Percentiles rank a stretch among this genome's conserved stretches.
Evolutionary conservation across 1,284 basidiomycete genomes (phyloP).

Genomic region (Crepidotus sp.): DNA sequence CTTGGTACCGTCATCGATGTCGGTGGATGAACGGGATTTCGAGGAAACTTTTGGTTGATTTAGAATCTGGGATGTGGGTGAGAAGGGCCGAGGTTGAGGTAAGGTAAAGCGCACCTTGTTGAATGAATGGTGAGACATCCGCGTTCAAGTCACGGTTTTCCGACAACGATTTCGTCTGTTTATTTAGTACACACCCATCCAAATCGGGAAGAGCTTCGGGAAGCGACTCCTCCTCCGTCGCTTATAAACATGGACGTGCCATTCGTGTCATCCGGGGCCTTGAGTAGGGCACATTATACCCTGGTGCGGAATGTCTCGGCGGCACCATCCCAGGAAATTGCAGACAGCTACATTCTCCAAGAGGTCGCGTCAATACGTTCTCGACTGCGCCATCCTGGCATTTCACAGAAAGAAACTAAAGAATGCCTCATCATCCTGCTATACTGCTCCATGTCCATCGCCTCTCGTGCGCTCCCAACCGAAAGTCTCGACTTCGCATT

Average conservation of each 20-base stretch:
- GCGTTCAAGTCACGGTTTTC: too few relatives aligned
- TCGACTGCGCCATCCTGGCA: slow-evolving; percentile 37
- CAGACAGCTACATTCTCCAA: slow-evolving; percentile 45
- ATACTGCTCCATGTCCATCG: slow-evolving; percentile 53
- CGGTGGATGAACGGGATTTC: slow-evolving; percentile 54
- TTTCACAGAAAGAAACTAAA: slow-evolving; percentile 50
- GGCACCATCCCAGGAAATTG: slow-evolving; percentile 41
- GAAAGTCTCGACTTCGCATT: slow-evolving; percentile 57
- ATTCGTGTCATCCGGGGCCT: slow-evolving; percentile 65
- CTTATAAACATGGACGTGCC: slow-evolving; percentile 66
- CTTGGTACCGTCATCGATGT: slow-evolving; percentile 73
- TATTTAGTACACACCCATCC: neutral
- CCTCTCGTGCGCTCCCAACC: slow-evolving; percentile 30
- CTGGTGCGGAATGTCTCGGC: slow-evolving; percentile 63
- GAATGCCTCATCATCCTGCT: slow-evolving; percentile 57
- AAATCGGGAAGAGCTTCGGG: too few relatives aligned
- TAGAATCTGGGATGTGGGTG: slow-evolving; percentile 34
- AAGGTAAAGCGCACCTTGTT: slow-evolving; percentile 36
- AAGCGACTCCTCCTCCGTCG: too few relatives aligned
- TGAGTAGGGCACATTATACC: slow-evolving; percentile 62
- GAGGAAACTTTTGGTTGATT: slow-evolving; percentile 57
- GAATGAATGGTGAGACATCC: slow-evolving; percentile 69
- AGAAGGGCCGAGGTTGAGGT: neutral
- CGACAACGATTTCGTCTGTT: too few relatives aligned
- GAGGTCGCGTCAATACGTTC: slow-evolving; percentile 51